Conservation (phyloP, 352 stramenopile species). For the Phytophthora pseudosyringae region DNA sequence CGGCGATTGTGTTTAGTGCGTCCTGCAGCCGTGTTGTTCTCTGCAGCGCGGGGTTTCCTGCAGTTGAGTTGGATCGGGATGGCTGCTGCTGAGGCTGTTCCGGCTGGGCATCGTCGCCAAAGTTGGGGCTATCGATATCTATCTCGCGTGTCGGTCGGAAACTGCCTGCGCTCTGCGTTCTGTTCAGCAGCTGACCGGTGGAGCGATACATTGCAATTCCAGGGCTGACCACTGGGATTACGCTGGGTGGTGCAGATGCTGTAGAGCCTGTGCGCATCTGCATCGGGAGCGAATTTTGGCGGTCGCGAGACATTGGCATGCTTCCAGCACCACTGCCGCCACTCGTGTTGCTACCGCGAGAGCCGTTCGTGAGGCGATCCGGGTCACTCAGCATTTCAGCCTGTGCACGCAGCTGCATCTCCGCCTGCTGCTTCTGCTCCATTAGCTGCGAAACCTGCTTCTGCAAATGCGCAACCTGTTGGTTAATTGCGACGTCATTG, state of each 20-base stretch:
- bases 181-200: constrained; percentile 41
- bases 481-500: constrained; percentile 64
- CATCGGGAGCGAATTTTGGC: constrained; percentile 67
- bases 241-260: constrained; percentile 10
- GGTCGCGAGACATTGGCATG: constrained; percentile 43
- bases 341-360: constrained; percentile 41
- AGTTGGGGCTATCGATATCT: constrained; percentile 46
- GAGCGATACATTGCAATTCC: constrained; percentile 49
- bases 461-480: constrained; percentile 86
- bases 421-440: constrained; percentile 85
- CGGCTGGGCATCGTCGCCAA: constrained; percentile 14
- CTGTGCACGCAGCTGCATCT: constrained; percentile 76
- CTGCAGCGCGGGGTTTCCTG: constrained; percentile 32
- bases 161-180: constrained; percentile 45
- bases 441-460: constrained; percentile 85
- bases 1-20: constrained; percentile 53
- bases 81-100: constrained; percentile 26
- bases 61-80: constrained; percentile 32
- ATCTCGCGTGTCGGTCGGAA: constrained; percentile 53
- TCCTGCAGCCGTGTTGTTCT: constrained; percentile 46
- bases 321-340: constrained; percentile 32
- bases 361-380: constrained; percentile 48
- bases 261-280: constrained; percentile 49
- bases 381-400: constrained; percentile 67
- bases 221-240: constrained; percentile 23